These are phyloP conservation scores for Podosphaera xanthii DNA, from an alignment of 2,329 filamentous ascomycete genomes.

Conservation along the genomic window DNA sequence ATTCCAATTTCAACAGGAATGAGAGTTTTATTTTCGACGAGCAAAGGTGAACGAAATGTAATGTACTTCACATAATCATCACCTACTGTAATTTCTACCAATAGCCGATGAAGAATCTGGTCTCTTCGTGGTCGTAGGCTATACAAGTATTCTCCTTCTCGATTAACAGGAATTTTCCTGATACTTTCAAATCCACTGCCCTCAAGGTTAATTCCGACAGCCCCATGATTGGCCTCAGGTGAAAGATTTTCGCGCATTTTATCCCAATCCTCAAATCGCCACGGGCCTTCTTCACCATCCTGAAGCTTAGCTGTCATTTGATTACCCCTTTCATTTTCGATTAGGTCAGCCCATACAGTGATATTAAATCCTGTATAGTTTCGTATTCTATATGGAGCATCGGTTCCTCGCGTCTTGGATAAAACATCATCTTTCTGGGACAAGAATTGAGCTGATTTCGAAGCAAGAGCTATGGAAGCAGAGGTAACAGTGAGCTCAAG, in stretches of 20 bases:
- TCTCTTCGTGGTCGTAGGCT: constrained; percentile 73
- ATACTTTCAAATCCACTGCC: constrained; percentile 86
- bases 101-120: constrained; percentile 62
- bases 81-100: constrained; percentile 82
- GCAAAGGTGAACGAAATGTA: constrained; percentile 71
- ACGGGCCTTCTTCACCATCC: constrained; percentile 79
- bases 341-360: constrained; percentile 55
- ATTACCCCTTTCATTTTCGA: constrained; percentile 31
- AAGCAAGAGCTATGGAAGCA: constrained; percentile 76
- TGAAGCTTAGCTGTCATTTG: constrained; percentile 52
- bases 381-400: constrained; percentile 79
- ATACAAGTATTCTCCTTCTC: constrained; percentile 87
- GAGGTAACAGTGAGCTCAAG: constrained; percentile 87
- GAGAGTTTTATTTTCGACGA: constrained; percentile 91
- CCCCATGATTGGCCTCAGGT: constrained; percentile 56
- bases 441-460: constrained; percentile 81
- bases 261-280: constrained; percentile 92
- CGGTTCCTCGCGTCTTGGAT: constrained; percentile 73
- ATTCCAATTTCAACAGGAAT: constrained; percentile 88
- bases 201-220: constrained; percentile 66
- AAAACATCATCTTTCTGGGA: constrained; percentile 75
- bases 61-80: constrained; percentile 95
- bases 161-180: constrained; percentile 67
- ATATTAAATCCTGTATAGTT: constrained; percentile 93
- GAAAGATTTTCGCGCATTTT: constrained; percentile 86